Evolutionary conservation across 129 eudicot species (phyloP).

Genomic region (Kitagawia praeruptora): DNA sequence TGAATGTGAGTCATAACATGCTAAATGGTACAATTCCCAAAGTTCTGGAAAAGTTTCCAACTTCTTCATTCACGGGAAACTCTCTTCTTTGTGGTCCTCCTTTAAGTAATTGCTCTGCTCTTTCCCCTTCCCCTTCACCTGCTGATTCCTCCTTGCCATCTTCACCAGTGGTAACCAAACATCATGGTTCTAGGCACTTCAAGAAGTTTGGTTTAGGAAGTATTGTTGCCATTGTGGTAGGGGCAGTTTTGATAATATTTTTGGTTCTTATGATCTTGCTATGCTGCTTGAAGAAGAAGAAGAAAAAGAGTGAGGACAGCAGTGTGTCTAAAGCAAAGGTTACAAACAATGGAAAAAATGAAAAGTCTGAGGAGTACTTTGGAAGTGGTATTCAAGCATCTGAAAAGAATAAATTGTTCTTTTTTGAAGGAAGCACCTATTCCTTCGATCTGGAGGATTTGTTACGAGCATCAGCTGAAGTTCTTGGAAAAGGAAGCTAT

Average conservation of each 20-base stretch:
- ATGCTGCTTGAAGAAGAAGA: constrained; percentile 55
- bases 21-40: constrained; percentile 65
- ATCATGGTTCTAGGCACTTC: constrained; percentile 14
- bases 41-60: constrained; percentile 56
- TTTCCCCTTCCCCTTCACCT: constrained; percentile 32
- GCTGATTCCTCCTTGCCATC: constrained; percentile 15
- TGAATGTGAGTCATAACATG: constrained; percentile 58
- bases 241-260: constrained; percentile 28
- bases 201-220: constrained; percentile 37
- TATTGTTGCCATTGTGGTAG: constrained; percentile 51
- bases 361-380: constrained; percentile 57
- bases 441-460: constrained; percentile 91
- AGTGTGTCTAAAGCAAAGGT: constrained; percentile 46
- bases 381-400: constrained; percentile 87
- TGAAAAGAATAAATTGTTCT: constrained; percentile 73
- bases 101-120: constrained; percentile 35
- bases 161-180: constrained; percentile 16
- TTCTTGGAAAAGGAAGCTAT: constrained; percentile 84
- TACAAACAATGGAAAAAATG: constrained; percentile 34
- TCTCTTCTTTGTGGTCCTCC: constrained; percentile 60
- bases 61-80: constrained; percentile 63
- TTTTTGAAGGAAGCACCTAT: constrained; percentile 61
- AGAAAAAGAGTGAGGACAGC: constrained; percentile 24
- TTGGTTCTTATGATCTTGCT: constrained; percentile 24
- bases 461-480: constrained; percentile 93